These are phyloP conservation scores for Acephala macrosclerotiorum DNA, from an alignment of 2,329 filamentous ascomycete genomes.

Conservation along the genomic window DNA sequence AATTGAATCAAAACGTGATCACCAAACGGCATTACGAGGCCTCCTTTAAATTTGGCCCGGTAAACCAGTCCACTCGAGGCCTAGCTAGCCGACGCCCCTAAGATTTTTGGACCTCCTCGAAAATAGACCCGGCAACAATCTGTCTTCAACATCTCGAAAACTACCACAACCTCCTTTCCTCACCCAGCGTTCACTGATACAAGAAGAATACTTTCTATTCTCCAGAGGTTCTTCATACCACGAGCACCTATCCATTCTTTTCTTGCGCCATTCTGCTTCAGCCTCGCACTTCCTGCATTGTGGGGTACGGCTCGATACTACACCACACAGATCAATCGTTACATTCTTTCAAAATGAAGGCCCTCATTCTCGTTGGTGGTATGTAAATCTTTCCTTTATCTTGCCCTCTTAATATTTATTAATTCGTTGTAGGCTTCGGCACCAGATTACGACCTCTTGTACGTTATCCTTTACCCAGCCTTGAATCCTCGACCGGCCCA, in stretches of 20 bases:
- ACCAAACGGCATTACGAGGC: slow-evolving; percentile 22
- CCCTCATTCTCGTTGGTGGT: slow-evolving; percentile 22
- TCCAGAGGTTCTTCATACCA: not conserved
- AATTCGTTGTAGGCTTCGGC: slow-evolving; percentile 95
- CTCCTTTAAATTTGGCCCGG: slow-evolving; percentile 23
- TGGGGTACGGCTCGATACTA: slow-evolving; percentile 26
- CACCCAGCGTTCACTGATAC: slow-evolving; percentile 15
- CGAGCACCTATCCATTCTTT: slow-evolving; percentile 2
- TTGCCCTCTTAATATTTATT: too few species aligned
- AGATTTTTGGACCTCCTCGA: slow-evolving; percentile 20
- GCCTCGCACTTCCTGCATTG: slow-evolving; percentile 14
- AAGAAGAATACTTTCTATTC: not conserved
- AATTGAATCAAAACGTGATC: slow-evolving; percentile 35
- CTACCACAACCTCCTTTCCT: slow-evolving; percentile 11
- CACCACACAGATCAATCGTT: slow-evolving; percentile 21
- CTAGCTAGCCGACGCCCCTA: slow-evolving; percentile 12
- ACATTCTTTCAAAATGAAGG: slow-evolving; percentile 43
- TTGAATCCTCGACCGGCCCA: slow-evolving; percentile 19
- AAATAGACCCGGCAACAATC: slow-evolving; percentile 15
- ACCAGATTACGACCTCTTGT: slow-evolving; percentile 96
- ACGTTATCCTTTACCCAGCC: slow-evolving; percentile 51
- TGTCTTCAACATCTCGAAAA: slow-evolving; percentile 15
- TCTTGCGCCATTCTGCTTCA: slow-evolving; percentile 1
- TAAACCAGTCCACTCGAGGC: slow-evolving; percentile 19
- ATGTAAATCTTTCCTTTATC: too few species aligned